phyloP scores from a whole-genome alignment of 2,329 filamentous ascomycete species.

The Grosmannia huntii region DNA sequence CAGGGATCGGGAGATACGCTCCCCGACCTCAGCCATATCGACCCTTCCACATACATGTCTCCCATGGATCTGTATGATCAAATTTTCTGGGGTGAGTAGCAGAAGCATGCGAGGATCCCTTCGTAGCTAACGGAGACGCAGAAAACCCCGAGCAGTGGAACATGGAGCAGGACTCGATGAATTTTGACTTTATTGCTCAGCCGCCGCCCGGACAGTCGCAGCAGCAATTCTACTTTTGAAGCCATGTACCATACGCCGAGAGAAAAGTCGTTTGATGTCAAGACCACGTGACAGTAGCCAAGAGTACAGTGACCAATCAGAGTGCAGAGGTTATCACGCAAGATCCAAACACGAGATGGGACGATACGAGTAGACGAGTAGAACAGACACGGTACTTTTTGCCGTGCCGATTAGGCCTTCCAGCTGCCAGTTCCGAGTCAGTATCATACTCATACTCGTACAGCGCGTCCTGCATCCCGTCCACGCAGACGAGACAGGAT shows the following conservation, averaged over 20 bases:
- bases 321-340: neutral
- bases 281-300: neutral
- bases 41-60: constrained; percentile 47
- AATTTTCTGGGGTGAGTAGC: constrained; percentile 51
- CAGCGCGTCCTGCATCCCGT: too few relatives aligned
- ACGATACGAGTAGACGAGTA: neutral
- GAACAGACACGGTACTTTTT: neutral
- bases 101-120: neutral
- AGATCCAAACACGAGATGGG: neutral
- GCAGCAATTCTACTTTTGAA: constrained; percentile 42
- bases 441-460: neutral
- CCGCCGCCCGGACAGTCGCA: constrained; percentile 44
- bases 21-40: constrained; percentile 34
- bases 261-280: neutral
- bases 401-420: too few relatives aligned
- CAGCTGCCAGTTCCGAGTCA: neutral
- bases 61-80: constrained; percentile 57
- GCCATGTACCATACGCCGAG: neutral
- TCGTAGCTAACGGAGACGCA: constrained; percentile 15
- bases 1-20: neutral
- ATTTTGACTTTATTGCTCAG: constrained; percentile 48
- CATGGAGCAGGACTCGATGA: constrained; percentile 40
- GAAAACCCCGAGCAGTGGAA: constrained; percentile 50
- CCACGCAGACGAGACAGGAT: constrained; percentile 21
- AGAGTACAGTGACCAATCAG: neutral